These are phyloP conservation scores for Aspergillus piperis DNA, from an alignment of 2,329 filamentous ascomycete species.

Conservation along the genomic window DNA sequence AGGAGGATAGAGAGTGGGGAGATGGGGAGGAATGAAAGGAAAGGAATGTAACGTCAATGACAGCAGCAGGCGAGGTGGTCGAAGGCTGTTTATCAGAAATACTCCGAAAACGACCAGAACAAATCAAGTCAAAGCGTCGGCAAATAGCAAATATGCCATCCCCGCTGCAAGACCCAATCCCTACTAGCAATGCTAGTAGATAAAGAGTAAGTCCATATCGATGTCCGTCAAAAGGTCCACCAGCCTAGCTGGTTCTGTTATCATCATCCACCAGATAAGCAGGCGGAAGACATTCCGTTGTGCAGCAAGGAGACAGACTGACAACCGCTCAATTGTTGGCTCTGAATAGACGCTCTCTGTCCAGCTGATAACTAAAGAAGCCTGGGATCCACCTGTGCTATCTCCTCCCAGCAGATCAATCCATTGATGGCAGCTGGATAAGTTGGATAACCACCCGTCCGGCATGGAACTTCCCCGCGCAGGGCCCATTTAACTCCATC, in stretches of 20 bases:
- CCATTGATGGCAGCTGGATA: not conserved
- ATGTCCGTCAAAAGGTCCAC: not conserved
- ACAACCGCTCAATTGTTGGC: not conserved
- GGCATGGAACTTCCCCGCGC: slow-evolving; percentile 4
- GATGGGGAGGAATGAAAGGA: not conserved
- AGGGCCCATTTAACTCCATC: not conserved
- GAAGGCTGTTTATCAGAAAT: slow-evolving; percentile 7
- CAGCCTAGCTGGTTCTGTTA: not conserved
- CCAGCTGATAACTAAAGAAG: not conserved
- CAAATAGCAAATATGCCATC: not conserved
- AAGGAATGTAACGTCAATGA: not conserved
- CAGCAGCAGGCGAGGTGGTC: not conserved
- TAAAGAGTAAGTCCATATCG: no score
- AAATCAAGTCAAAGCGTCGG: not conserved
- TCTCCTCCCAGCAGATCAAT: not conserved
- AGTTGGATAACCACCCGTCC: not conserved
- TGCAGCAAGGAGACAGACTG: not conserved
- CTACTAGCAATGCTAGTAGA: no score
- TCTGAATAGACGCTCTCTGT: not conserved
- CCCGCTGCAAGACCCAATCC: not conserved
- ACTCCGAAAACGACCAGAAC: slow-evolving; percentile 3
- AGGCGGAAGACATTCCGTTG: not conserved
- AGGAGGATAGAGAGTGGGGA: not conserved
- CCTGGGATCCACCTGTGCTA: slow-evolving; percentile 7
- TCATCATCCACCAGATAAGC: slow-evolving; percentile 1